Conservation (phyloP, 2,329 filamentous ascomycete species). For the Rugonectria rugulosa region DNA sequence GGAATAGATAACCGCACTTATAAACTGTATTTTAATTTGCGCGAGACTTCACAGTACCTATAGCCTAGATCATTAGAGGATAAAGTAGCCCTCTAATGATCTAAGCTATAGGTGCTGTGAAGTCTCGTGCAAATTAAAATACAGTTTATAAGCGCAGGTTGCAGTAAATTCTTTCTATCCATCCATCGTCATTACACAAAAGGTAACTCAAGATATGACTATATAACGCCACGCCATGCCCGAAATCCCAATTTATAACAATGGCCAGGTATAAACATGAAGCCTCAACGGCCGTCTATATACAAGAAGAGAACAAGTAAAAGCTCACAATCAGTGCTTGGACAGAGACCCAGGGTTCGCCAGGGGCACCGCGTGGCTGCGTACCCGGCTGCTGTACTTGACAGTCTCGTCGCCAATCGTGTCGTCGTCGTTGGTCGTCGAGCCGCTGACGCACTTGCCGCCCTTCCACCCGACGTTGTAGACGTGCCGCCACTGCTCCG, state of each 20-base stretch:
- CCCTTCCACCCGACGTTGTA: conserved; percentile 27
- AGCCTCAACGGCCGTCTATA: conserved; percentile 1
- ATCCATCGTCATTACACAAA: background rate
- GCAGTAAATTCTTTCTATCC: background rate
- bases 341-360: conserved; percentile 27
- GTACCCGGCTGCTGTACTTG: conserved; percentile 29
- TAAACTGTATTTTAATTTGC: no score
- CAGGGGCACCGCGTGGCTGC: conserved; percentile 28
- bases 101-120: no score
- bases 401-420: conserved; percentile 28
- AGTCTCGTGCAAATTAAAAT: no score
- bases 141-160: no score
- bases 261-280: background rate
- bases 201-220: background rate
- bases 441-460: conserved; percentile 30
- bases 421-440: conserved; percentile 24
- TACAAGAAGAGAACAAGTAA: conserved; percentile 20
- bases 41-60: no score
- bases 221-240: conserved; percentile 22
- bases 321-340: conserved; percentile 9
- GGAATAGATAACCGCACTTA: no score
- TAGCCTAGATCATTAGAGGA: no score
- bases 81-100: no score
- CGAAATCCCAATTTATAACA: background rate
- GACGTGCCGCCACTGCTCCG: conserved; percentile 56